A percentile compares a stretch with the other conserved stretches of the same genome.
phyloP scores from a whole-genome alignment of 2,329 filamentous ascomycete species.

The Colletotrichum gigasporum region DNA sequence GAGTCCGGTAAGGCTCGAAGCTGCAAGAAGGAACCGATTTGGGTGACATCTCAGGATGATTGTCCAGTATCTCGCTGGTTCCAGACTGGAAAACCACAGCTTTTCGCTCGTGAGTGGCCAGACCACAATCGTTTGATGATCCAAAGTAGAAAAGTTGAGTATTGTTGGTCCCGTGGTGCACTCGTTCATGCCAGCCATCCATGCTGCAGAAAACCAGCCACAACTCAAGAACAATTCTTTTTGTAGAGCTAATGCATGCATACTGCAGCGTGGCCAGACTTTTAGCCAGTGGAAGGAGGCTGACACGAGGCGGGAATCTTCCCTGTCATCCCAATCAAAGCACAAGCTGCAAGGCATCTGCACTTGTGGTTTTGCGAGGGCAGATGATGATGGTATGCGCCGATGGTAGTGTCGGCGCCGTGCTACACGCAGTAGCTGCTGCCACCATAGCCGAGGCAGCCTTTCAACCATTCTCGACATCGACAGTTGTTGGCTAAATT shows the following conservation, averaged over 20 bases:
- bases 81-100: background rate
- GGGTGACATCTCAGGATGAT: background rate
- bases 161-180: background rate
- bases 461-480: too few relatives aligned
- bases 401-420: too few relatives aligned
- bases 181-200: conserved; percentile 15
- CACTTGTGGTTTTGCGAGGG: conserved; percentile 5
- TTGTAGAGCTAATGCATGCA: conserved; percentile 18
- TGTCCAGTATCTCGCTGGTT: too few relatives aligned
- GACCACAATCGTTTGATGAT: background rate
- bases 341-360: background rate
- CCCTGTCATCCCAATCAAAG: background rate
- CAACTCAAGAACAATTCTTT: background rate
- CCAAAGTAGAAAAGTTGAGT: background rate
- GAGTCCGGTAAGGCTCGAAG: background rate
- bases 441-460: too few relatives aligned
- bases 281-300: background rate
- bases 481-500: too few relatives aligned
- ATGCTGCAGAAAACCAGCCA: background rate
- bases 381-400: background rate
- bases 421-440: too few relatives aligned
- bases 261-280: conserved; percentile 10
- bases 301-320: background rate
- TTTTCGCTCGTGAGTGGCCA: background rate
- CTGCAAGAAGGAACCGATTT: background rate